A percentile compares a stretch with the other conserved stretches of the same genome.
Evolutionary conservation across 768 basidiomycete species (phyloP).

Genomic region (Rhodotorula graminis): DNA sequence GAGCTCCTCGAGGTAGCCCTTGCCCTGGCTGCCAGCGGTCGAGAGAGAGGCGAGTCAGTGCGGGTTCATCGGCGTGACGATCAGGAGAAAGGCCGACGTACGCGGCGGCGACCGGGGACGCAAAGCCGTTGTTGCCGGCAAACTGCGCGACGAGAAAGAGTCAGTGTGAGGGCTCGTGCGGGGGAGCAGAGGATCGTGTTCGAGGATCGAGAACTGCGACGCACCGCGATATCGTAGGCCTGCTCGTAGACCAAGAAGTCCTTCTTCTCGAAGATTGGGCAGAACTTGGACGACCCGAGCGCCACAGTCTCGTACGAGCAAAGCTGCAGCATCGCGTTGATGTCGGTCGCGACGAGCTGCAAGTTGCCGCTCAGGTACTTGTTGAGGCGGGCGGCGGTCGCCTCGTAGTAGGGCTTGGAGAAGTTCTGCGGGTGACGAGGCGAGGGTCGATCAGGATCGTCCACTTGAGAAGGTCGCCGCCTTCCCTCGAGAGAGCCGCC

Average conservation of each 20-base stretch:
- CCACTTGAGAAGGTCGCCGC: not conserved
- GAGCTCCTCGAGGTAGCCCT: constrained; percentile 46
- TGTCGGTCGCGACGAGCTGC: constrained; percentile 42
- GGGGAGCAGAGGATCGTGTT: too few species aligned
- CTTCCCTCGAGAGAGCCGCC: too few species aligned
- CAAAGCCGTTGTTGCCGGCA: constrained; percentile 51
- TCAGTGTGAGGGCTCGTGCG: too few species aligned
- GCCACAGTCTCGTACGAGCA: constrained; percentile 42
- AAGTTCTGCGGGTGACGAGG: not conserved
- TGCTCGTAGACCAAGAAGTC: constrained; percentile 30
- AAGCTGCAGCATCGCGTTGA: constrained; percentile 45
- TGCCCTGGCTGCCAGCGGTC: constrained; percentile 44
- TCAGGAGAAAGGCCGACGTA: too few species aligned
- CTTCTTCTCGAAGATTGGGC: constrained; percentile 47
- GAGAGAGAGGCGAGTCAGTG: too few species aligned
- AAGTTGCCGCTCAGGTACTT: constrained; percentile 35
- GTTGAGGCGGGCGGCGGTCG: constrained; percentile 41
- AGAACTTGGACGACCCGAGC: constrained; percentile 46
- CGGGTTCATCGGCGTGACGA: too few species aligned
- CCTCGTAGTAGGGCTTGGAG: constrained; percentile 23
- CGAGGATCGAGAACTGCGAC: constrained; percentile 36
- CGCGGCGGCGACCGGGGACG: constrained; percentile 49
- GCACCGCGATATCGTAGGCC: constrained; percentile 20
- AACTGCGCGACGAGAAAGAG: constrained; percentile 34
- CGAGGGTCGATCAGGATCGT: not conserved